Conservation (phyloP, 1,284 basidiomycete genomes). For the Albatrellus sp. region DNA sequence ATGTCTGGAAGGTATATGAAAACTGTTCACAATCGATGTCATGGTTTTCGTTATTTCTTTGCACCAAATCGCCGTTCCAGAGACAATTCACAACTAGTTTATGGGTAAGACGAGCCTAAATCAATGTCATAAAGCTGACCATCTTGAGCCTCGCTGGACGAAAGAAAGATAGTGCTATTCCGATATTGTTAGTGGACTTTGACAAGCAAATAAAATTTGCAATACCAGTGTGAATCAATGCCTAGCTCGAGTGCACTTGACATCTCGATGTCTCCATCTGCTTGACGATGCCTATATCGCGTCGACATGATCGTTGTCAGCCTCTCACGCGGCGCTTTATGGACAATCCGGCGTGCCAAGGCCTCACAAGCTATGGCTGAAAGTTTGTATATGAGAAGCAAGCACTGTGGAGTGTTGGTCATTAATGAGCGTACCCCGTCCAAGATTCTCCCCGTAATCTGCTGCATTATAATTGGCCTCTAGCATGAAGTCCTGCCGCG, state of each 20-base stretch:
- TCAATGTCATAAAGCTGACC: slow-evolving; percentile 25
- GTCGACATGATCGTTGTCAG: slow-evolving; percentile 65
- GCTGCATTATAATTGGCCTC: slow-evolving; percentile 66
- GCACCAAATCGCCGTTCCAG: slow-evolving; percentile 76
- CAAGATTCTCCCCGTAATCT: slow-evolving; percentile 77
- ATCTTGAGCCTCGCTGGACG: slow-evolving; percentile 78
- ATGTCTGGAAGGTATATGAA: no score
- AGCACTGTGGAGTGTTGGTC: neutral
- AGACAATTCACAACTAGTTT: slow-evolving; percentile 51
- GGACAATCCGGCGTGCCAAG: slow-evolving; percentile 73
- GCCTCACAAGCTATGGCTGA: slow-evolving; percentile 78
- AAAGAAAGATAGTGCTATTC: slow-evolving; percentile 68
- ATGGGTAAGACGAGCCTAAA: neutral
- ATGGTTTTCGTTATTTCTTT: slow-evolving; percentile 57
- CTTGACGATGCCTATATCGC: slow-evolving; percentile 61
- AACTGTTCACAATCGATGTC: slow-evolving; percentile 53
- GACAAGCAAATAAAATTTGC: neutral
- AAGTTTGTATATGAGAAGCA: neutral
- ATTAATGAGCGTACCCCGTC: slow-evolving; percentile 44
- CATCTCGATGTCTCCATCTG: slow-evolving; percentile 69
- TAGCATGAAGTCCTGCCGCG: slow-evolving; percentile 66
- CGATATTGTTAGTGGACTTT: slow-evolving; percentile 6
- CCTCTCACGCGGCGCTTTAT: slow-evolving; percentile 49
- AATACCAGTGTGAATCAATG: slow-evolving; percentile 72
- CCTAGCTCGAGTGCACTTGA: slow-evolving; percentile 72